These are phyloP conservation scores for Boletus mariae DNA, from an alignment of 1,284 basidiomycete genomes.

Conservation along the genomic window DNA sequence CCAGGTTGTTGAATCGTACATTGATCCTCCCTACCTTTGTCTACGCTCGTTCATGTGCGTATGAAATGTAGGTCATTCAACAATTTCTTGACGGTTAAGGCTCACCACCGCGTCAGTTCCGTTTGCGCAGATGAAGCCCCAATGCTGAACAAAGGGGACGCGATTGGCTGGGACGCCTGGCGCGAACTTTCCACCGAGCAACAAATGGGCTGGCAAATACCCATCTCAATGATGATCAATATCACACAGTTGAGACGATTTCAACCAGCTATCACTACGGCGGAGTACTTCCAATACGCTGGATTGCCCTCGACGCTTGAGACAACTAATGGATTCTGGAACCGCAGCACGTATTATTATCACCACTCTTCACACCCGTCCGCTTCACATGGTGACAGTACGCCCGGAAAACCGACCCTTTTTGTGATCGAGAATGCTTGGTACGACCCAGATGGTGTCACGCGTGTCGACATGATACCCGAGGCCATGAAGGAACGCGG, in stretches of 20 bases:
- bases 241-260: constrained; percentile 36
- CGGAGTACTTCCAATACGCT: constrained; percentile 39
- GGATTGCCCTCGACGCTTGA: constrained; percentile 30
- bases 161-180: constrained; percentile 35
- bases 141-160: constrained; percentile 39
- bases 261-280: constrained; percentile 34
- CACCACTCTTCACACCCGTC: constrained; percentile 11
- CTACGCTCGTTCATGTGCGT: constrained; percentile 41
- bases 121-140: constrained; percentile 33
- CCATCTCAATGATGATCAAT: constrained; percentile 38
- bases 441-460: constrained; percentile 34
- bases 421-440: constrained; percentile 35
- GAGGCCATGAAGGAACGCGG: constrained; percentile 18
- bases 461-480: constrained; percentile 34
- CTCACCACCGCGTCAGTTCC: constrained; percentile 12
- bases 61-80: constrained; percentile 24
- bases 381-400: background rate
- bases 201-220: constrained; percentile 37
- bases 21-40: constrained; percentile 39
- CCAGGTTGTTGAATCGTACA: constrained; percentile 36
- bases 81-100: background rate
- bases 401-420: constrained; percentile 19
- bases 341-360: constrained; percentile 26
- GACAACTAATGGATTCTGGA: constrained; percentile 36
- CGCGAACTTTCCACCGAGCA: constrained; percentile 33